Base-by-base conservation (phyloP, 441 rosid genomes). In the Geranium incanum region DNA sequence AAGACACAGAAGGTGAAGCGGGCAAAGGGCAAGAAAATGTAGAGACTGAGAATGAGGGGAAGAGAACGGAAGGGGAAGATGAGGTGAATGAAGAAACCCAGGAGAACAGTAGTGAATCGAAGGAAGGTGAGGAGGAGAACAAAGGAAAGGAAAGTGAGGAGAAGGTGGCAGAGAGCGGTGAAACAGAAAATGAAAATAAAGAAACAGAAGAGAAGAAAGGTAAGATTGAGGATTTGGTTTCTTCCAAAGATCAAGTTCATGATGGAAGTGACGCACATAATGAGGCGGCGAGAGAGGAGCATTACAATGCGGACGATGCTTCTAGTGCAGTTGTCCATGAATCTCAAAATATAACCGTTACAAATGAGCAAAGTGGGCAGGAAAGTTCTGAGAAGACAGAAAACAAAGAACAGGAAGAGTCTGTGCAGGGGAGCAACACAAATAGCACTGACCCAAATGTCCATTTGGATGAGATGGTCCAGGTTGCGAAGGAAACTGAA, bases 301-400 rank as follows among this genome's bases (percentile, higher is more conserved):
- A 71, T 60, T 76, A 76, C 75, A 71, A 71, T 6, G 72, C 75
- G 21, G 78, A 76, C 65, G 79, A 76, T 76, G 75, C 79, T 43
- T 76, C 79, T n/a, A 76, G 79, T 3, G 75, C 72, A 11, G 79
- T 76, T 0, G 72, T 68, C 50, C 75, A 76, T 57, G 78, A 75
- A 23, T 55, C 78, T 9, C 69, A 75, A 52, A 45, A 52, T 62
- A 52, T 28, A 9, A 68, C 69, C 60, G 15, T 52, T 52, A 15
- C 60, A 4, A 52, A 52, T n/a, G 60, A n/a, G 60, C 60, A n/a
- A n/a, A 52, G 19, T 52, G 18, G 60, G 16, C 60, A 0, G 60
- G 19, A n/a, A 52, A n/a, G 1, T 52, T 52, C 19, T 52, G 60
- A 52, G n/a, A 18, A 3, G 60, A n/a, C 19, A 15, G 60, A 52